Conservation (phyloP, 2,329 filamentous ascomycete genomes). For the Bimuria novae-zelandiae region DNA sequence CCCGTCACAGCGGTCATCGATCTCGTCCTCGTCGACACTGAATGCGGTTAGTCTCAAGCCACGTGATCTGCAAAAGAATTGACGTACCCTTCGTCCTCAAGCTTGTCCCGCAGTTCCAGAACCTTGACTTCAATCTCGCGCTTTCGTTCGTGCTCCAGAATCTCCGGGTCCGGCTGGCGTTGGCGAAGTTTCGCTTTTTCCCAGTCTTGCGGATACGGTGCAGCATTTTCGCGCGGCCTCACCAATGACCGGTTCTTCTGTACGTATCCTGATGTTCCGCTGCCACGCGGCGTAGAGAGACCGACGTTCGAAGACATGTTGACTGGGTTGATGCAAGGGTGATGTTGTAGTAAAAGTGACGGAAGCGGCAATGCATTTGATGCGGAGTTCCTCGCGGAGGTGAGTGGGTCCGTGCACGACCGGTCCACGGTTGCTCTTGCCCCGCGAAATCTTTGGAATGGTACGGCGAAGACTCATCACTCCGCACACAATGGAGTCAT, state of each 20-base stretch:
- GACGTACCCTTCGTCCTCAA: slow-evolving; percentile 84
- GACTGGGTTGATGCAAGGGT: background rate
- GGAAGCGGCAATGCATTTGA: slow-evolving; percentile 3
- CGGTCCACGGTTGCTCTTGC: slow-evolving; percentile 18
- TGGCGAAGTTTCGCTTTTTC: slow-evolving; percentile 74
- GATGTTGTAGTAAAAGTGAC: slow-evolving; percentile 4
- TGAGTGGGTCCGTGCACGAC: slow-evolving; percentile 23
- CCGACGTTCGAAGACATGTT: slow-evolving; percentile 96
- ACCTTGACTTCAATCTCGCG: slow-evolving; percentile 92
- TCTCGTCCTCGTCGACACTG: slow-evolving; percentile 85
- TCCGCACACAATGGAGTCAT: slow-evolving; percentile 27
- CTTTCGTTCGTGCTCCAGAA: slow-evolving; percentile 91
- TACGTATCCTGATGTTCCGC: slow-evolving; percentile 95
- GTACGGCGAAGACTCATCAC: slow-evolving; percentile 23
- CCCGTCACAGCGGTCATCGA: slow-evolving; percentile 74
- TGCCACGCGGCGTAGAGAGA: slow-evolving; percentile 89
- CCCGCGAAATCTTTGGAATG: slow-evolving; percentile 35
- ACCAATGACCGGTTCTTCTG: slow-evolving; percentile 93
- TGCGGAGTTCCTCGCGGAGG: slow-evolving; percentile 29
- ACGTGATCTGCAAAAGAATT: slow-evolving; percentile 5
- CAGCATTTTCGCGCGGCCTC: slow-evolving; percentile 76
- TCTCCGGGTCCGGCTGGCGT: slow-evolving; percentile 86
- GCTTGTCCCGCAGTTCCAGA: slow-evolving; percentile 82
- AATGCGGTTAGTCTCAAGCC: slow-evolving; percentile 12
- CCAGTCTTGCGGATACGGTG: slow-evolving; percentile 75